Conservation (phyloP, 345 rosid species). For the Boechera retrofracta region DNA sequence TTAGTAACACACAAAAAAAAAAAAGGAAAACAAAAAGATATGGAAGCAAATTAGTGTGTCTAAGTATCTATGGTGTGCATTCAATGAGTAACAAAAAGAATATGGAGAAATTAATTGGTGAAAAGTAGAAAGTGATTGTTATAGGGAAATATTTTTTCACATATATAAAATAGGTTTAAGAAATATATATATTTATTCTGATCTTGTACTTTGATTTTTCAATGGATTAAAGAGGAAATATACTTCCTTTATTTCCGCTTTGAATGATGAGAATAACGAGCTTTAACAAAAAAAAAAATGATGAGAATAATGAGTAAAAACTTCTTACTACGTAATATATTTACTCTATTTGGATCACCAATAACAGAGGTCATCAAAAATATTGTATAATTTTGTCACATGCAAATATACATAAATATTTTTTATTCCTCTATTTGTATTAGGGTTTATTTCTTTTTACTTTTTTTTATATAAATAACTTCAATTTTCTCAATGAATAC, state of each 20-base stretch:
- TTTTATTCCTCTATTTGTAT: no score
- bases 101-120: not conserved
- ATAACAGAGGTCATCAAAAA: not conserved
- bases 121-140: not conserved
- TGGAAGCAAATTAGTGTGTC: slow-evolving; percentile 1
- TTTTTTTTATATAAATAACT: no score
- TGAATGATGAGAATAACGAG: not conserved
- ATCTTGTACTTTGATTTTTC: not conserved
- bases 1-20: not conserved
- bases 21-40: no score
- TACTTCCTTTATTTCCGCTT: not conserved
- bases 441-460: no score
- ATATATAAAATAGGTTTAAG: not conserved
- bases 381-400: not conserved
- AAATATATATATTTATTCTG: not conserved
- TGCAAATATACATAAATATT: not conserved
- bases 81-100: not conserved
- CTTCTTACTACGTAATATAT: not conserved
- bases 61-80: not conserved
- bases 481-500: not conserved
- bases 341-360: not conserved
- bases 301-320: not conserved
- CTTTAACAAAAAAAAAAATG: no score
- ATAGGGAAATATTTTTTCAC: not conserved
- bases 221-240: not conserved